These are phyloP conservation scores for Microglena sp. DNA, from an alignment of 139 green algal genomes.

Conservation along the genomic window DNA sequence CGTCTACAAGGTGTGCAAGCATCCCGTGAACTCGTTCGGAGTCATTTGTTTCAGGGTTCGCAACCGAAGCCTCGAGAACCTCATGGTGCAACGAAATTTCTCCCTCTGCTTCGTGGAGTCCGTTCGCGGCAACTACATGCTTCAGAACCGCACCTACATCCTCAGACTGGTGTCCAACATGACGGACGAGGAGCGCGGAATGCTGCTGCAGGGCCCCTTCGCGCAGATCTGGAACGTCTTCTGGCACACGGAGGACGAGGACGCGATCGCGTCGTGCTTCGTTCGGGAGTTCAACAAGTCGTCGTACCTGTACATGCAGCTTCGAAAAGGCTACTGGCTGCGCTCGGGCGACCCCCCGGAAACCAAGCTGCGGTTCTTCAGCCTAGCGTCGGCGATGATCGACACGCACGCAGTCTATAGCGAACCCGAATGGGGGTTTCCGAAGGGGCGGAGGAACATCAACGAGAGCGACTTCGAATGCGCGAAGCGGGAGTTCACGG, in stretches of 20 bases:
- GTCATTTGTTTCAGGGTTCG: constrained; percentile 4
- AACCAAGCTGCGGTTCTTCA: not conserved
- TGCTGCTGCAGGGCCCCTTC: not conserved
- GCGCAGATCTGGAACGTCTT: constrained; percentile 8
- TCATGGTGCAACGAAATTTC: constrained; percentile 22
- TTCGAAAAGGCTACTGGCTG: not conserved
- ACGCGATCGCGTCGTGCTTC: too few relatives aligned
- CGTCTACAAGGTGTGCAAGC: constrained; percentile 9
- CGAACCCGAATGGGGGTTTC: constrained; percentile 15
- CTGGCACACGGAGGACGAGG: constrained; percentile 4
- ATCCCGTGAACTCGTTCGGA: constrained; percentile 10
- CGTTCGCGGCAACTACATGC: constrained; percentile 14
- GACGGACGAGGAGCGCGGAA: constrained; percentile 5
- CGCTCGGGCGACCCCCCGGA: not conserved
- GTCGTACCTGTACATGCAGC: not conserved
- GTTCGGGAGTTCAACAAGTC: constrained; percentile 9
- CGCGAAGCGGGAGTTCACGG: constrained; percentile 16
- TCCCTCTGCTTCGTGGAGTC: constrained; percentile 16
- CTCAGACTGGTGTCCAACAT: constrained; percentile 6
- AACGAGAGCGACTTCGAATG: constrained; percentile 10
- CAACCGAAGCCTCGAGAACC: not conserved
- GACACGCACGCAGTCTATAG: not conserved
- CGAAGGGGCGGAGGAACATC: constrained; percentile 20
- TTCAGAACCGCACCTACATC: constrained; percentile 5
- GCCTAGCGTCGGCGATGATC: not conserved